Base-by-base conservation (phyloP, 768 basidiomycete genomes). In the Boletus eberwhitei region DNA sequence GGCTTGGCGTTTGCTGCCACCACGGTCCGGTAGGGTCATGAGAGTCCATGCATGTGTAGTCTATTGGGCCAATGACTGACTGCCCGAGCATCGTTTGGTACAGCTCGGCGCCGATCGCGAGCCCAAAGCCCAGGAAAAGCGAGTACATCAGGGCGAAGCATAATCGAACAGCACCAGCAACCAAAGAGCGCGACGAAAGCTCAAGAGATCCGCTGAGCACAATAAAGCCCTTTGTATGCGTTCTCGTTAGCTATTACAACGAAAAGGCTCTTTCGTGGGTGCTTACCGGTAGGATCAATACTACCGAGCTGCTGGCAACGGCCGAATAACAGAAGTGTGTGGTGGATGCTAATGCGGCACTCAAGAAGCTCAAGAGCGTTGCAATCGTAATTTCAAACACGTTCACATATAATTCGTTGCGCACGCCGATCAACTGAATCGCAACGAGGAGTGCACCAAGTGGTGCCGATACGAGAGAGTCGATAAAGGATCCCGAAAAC, bases 351-450 rank as follows among this genome's bases (percentile, higher is more conserved):
- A 93, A 73, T 3, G 84, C 88, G 29, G 88, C 90, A 8, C 90
- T 77, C 40, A 91, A 52, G 71, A 94, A 93, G 50, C 89, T 89
- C 68, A 89, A 79, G 24, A 93, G 73, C 3, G 85, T 87, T 5
- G 92, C 86, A 47, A 92, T 80, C 13, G 87, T 88, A 56, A 93
- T 90, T 61, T 90, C 90, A 54, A 90, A 93, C 31, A 93, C 82
- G 53, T 89, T 88, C 7, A 80, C 82, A 63, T 90, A 91, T 16
- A 94, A 70, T 65, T 92, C 88, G 62, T 91, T 89, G 56, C 84
- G 79, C 8, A 82, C 80, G 14, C 86, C 84, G 42, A 90, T 67
- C 43, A 86, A 76, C 65, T 94, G 92, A 14, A 92, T 78, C 40
- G 76, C 73, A 24, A 92, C 84, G 31, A 95, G 78, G 5, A 92